Evolutionary conservation across 352 stramenopile genomes (phyloP).

Genomic region (Phytophthora brassicae): DNA sequence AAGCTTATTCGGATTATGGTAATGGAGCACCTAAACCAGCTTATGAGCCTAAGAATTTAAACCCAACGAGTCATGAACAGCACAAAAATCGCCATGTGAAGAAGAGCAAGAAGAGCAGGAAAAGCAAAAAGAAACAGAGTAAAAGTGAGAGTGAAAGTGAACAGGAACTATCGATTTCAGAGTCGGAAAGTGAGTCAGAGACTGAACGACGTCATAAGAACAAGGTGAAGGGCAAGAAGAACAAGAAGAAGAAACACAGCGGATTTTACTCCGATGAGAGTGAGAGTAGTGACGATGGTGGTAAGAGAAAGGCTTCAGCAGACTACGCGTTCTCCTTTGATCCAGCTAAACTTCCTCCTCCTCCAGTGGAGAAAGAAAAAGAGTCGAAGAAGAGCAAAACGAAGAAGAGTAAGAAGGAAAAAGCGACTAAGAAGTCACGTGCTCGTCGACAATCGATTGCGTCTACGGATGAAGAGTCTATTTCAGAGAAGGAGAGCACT

Average conservation of each 20-base stretch:
- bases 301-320: constrained; percentile 24
- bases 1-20: constrained; percentile 49
- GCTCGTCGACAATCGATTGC: constrained; percentile 36
- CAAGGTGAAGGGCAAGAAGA: constrained; percentile 38
- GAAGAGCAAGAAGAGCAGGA: constrained; percentile 45
- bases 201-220: constrained; percentile 20
- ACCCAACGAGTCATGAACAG: constrained; percentile 2
- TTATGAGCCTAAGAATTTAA: constrained; percentile 21
- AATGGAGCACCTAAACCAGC: constrained; percentile 4
- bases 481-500: constrained; percentile 42
- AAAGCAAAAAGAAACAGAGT: constrained; percentile 46
- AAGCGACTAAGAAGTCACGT: constrained; percentile 33
- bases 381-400: constrained; percentile 19
- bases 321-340: constrained; percentile 57
- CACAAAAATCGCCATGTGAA: constrained; percentile 37
- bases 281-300: constrained; percentile 33
- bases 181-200: constrained; percentile 37
- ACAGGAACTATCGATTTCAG: constrained; percentile 16
- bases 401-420: constrained; percentile 36
- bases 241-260: constrained; percentile 32
- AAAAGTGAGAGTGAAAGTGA: constrained; percentile 29
- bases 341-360: constrained; percentile 44
- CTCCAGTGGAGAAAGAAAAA: constrained; percentile 30
- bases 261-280: constrained; percentile 45
- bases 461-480: constrained; percentile 40